Evolutionary conservation across 208 protist species (phyloP), one percentile per base, ranked within the genome.

Genomic region (Trypanosoma avium): DNA sequence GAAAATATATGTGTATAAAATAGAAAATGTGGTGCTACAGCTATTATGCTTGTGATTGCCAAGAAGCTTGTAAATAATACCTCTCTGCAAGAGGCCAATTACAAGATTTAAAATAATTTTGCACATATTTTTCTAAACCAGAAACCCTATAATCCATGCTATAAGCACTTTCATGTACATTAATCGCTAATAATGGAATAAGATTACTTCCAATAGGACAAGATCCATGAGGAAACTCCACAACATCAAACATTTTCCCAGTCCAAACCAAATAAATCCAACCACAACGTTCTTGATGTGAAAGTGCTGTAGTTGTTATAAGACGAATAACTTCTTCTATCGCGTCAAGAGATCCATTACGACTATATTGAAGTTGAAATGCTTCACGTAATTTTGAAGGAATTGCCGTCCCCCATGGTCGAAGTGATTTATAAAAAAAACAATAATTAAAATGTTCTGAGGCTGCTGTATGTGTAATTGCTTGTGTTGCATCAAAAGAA

Each of bases 371-470:
- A 57, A 91, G 72, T 67, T 88, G 83, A 49, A 95, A 55, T 21
- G 70, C 77, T 40, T 95, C 83, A 30, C 81, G 75, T 36, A 95
- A 61, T n/a, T 53, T 50, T 52, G 77, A 6, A n/a, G 85, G 84
- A 24, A 92, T 58, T 4, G 67, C 48, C 24, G 86, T 90, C 1
- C 88, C 88, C 86, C 88, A 95, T 42, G 88, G 88, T 3, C 88
- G 75, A 27, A 95, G 73, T 0, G 88, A 92, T 22, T 80, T 79
- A 65, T 95, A 95, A 74, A 84, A 95, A 60, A 95, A 95, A 70
- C 88, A 95, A 75, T 95, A 92, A 72, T 95, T 95, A 52, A 95
- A 95, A 66, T 95, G 88, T 73, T 95, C 85, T 24, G 84, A 70
- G 17, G 86, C 88, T 12, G 88, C 81, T 0, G 79, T 70, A 62